Evolutionary conservation across 768 basidiomycete genomes (phyloP).

Genomic region (Hypholoma fasciculare): DNA sequence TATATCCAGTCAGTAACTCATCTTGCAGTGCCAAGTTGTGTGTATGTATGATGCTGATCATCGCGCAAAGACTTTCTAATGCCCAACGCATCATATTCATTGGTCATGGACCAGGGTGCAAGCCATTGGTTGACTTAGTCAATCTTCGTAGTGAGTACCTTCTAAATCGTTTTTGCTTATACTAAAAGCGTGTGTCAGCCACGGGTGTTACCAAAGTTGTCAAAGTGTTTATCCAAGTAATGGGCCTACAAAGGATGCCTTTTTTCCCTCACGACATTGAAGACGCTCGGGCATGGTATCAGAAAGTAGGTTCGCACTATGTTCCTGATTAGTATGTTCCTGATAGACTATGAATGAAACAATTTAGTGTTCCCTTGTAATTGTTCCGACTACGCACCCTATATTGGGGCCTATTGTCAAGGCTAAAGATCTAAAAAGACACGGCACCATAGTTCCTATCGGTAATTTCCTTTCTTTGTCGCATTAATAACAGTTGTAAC

Average conservation of each 20-base stretch:
- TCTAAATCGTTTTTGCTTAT: neutral
- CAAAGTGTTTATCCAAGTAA: slow-evolving; percentile 75
- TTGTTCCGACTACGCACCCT: slow-evolving; percentile 65
- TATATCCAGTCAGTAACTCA: slow-evolving; percentile 88
- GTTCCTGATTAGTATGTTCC: too few species aligned
- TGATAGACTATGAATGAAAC: neutral
- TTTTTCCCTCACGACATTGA: slow-evolving; percentile 53
- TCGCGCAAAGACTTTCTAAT: slow-evolving; percentile 57
- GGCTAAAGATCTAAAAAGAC: slow-evolving; percentile 51
- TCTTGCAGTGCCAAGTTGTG: neutral
- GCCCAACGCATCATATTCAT: slow-evolving; percentile 78
- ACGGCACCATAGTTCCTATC: slow-evolving; percentile 64
- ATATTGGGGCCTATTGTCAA: slow-evolving; percentile 42
- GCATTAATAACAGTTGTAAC: neutral
- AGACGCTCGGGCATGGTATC: slow-evolving; percentile 71
- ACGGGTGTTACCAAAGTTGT: slow-evolving; percentile 49
- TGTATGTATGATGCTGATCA: slow-evolving; percentile 4
- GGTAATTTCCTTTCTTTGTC: slow-evolving; percentile 39
- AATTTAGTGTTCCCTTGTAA: slow-evolving; percentile 68
- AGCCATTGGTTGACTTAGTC: slow-evolving; percentile 73
- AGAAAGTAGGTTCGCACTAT: slow-evolving; percentile 42
- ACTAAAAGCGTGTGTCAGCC: slow-evolving; percentile 1
- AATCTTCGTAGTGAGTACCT: slow-evolving; percentile 61
- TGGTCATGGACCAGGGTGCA: slow-evolving; percentile 86
- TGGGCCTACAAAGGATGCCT: slow-evolving; percentile 63